Conservation (phyloP, 73 alveolate species). For the Effrenium voratum region DNA sequence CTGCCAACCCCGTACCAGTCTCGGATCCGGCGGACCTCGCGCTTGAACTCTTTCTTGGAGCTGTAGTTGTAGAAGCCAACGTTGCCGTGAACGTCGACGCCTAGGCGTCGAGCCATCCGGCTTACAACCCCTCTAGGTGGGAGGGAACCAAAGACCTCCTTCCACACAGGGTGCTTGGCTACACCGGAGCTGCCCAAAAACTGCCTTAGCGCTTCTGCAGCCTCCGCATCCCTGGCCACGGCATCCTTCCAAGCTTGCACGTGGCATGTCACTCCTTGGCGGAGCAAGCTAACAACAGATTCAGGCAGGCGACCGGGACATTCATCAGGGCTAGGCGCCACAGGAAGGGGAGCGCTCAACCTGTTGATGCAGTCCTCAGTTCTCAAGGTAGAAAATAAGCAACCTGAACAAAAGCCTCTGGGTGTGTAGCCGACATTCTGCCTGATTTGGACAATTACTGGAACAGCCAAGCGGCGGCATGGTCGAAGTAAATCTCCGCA, state of each 20-base stretch:
- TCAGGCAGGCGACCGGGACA: neutral
- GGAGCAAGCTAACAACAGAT: neutral
- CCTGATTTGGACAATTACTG: no score
- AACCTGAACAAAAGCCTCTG: neutral
- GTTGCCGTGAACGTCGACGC: neutral
- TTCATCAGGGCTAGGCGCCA: neutral
- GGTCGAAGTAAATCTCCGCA: conserved; percentile 45
- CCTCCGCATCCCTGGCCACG: neutral
- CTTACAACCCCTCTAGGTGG: conserved; percentile 22
- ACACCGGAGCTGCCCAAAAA: neutral
- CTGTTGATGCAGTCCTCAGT: conserved; percentile 13
- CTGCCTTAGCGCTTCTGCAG: neutral
- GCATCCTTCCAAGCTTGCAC: neutral
- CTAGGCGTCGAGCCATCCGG: conserved; percentile 5
- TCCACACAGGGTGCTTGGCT: neutral
- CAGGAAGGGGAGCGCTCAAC: conserved; percentile 27
- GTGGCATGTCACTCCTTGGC: neutral
- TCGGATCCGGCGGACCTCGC: neutral
- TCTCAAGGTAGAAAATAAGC: neutral
- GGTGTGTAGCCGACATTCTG: neutral
- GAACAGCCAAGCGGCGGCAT: neutral
- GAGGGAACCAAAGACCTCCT: neutral
- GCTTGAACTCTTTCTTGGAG: neutral
- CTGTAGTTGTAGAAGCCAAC: conserved; percentile 38
- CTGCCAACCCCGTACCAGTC: neutral